Evolutionary conservation across 108 stramenopile genomes (phyloP).

Genomic region (Cyclotella atomus): DNA sequence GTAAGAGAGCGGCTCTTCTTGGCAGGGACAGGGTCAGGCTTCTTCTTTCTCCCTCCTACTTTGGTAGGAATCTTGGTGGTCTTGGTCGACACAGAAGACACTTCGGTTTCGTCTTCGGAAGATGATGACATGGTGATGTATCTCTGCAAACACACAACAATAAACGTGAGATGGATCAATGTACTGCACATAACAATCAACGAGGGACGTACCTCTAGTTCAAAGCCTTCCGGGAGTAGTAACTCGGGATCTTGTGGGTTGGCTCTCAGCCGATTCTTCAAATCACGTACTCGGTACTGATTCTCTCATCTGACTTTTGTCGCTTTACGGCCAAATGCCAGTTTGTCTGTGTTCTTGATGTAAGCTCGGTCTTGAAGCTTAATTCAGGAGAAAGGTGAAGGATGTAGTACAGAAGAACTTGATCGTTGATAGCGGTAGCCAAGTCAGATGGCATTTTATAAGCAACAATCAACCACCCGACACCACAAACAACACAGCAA

Average conservation of each 20-base stretch:
- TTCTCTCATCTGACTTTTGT: neutral
- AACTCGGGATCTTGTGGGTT: neutral
- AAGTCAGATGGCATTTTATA: neutral
- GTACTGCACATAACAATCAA: neutral
- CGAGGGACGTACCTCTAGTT: neutral
- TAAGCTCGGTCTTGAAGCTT: neutral
- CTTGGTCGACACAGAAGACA: neutral
- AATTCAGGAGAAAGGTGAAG: neutral
- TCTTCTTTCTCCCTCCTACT: neutral
- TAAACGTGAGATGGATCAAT: too few relatives aligned
- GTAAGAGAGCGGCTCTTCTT: neutral
- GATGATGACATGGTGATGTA: too few relatives aligned
- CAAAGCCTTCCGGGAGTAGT: neutral
- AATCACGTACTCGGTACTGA: neutral
- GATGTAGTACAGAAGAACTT: neutral
- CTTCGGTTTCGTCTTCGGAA: too few relatives aligned
- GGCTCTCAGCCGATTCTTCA: neutral
- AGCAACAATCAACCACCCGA: neutral
- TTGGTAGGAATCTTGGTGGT: neutral
- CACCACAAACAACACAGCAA: neutral
- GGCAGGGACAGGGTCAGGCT: neutral
- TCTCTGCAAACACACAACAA: too few relatives aligned
- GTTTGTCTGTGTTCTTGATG: neutral
- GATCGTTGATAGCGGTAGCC: neutral
- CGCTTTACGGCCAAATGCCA: neutral